Conservation (phyloP, 1,284 basidiomycete species). For the Cryptococcus hybrid region DNA sequence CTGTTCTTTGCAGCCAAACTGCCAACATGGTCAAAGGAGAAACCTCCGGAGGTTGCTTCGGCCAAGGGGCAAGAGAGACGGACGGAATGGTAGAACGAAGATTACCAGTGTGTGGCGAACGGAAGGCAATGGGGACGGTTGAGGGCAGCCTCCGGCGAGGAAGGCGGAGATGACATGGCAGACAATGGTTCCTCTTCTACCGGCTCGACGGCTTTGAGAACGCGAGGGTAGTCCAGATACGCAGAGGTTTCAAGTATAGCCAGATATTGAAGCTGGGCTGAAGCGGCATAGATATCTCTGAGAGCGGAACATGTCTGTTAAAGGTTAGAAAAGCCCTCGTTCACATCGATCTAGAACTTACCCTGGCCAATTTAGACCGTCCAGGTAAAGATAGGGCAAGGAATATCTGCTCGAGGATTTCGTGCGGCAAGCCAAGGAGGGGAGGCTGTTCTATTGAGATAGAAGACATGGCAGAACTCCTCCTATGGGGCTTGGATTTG, state of each 20-base stretch:
- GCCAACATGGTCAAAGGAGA: slow-evolving; percentile 7
- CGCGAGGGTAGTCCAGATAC: slow-evolving; percentile 25
- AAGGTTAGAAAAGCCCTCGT: not conserved
- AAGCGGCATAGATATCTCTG: slow-evolving; percentile 11
- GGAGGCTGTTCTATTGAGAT: not conserved
- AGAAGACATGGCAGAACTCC: not conserved
- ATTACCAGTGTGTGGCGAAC: slow-evolving; percentile 22
- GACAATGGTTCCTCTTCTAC: not conserved
- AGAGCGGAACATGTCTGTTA: slow-evolving; percentile 21
- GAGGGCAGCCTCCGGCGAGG: not conserved
- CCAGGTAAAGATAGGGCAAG: slow-evolving; percentile 18
- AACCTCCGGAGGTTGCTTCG: slow-evolving; percentile 12
- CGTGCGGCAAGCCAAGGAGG: slow-evolving; percentile 24
- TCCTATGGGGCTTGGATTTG: not conserved
- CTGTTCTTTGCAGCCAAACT: slow-evolving; percentile 24
- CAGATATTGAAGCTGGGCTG: slow-evolving; percentile 27
- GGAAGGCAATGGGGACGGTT: slow-evolving; percentile 1
- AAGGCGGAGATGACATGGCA: not conserved
- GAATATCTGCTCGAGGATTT: slow-evolving; percentile 32
- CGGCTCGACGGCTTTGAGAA: not conserved
- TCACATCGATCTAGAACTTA: slow-evolving; percentile 12
- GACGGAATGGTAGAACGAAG: slow-evolving; percentile 11
- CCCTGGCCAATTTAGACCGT: slow-evolving; percentile 18
- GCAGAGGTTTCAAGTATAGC: slow-evolving; percentile 21
- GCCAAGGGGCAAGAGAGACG: slow-evolving; percentile 21